Base-by-base conservation (phyloP, 768 basidiomycete species). In the Ephemerocybe angulata region DNA sequence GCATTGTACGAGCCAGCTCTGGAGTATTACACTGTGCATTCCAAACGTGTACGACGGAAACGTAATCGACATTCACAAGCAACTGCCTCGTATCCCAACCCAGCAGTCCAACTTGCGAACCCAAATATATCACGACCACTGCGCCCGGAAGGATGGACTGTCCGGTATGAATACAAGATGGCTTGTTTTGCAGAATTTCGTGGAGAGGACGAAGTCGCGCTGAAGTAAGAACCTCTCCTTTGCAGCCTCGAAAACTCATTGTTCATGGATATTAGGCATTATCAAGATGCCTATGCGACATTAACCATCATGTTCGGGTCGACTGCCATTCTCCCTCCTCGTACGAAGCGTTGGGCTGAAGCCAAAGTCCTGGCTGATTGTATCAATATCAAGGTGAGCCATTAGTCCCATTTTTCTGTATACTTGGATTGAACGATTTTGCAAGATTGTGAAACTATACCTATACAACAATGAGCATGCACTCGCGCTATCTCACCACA, bases 281-380 rank as follows among this genome's bases (percentile, higher is more conserved):
- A 94, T 64, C 93, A 96, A 69, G 94, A 97, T 62, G 93, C 92
- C 12, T 96, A 96, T 72, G 81, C 81, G 31, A 86, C 81, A 49
- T 75, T 98, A 3, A 77, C 85, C 47, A 85, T 88, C 54, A 93
- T 97, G 88, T 96, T 98, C 65, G 85, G 86, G 2, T 93, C 92
- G 6, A 88, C 88, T 1, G 85, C 85, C 4, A 88, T 90, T 48
- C 73, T 97, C 7, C 91, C 90, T 1, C 93, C 94, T 4, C 83
- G 96, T 8, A 98, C 94, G 1, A 99, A 98, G 67, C 81, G 96
- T 28, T 98, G 96, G 96, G 94, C 95, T 15, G 97, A 99, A 69
- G 96, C 96, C 3, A 97, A 95, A 68, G 97, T 98, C 1, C 79
- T 98, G 2, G 93, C 92, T 0, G 97, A 99, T 66, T 90, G 92